Percentiles rank a stretch among this genome's conserved stretches.
These are phyloP conservation scores for Globisporangium paddicum DNA, from an alignment of 352 stramenopile genomes.

Conservation along the genomic window DNA sequence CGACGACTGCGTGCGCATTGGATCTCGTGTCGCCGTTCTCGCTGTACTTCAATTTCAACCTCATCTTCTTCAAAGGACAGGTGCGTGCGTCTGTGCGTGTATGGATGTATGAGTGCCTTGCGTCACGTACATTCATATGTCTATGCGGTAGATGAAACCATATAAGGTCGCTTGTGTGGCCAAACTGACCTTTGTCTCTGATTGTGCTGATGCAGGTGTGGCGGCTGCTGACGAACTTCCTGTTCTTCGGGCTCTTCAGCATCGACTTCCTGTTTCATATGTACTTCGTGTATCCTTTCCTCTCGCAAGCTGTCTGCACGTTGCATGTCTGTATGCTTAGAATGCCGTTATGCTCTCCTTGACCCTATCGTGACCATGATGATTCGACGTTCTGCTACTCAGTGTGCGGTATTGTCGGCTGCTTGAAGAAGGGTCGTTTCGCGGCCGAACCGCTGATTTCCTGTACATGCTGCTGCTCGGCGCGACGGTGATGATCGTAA, in stretches of 20 bases:
- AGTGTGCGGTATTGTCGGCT: constrained; percentile 94
- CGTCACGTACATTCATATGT: background rate
- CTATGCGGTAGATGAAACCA: background rate
- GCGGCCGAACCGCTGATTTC: constrained; percentile 95
- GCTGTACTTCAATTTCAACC: constrained; percentile 93
- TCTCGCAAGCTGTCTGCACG: constrained; percentile 10
- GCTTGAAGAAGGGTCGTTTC: constrained; percentile 98
- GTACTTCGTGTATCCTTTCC: constrained; percentile 95
- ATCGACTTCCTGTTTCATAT: constrained; percentile 99
- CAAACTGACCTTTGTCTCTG: background rate
- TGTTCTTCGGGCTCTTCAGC: constrained; percentile 99
- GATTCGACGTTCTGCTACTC: background rate
- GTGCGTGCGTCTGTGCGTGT: constrained; percentile 28
- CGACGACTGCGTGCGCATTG: constrained; percentile 94
- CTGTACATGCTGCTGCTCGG: constrained; percentile 98
- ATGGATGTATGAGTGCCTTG: background rate
- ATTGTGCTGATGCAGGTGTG: constrained; percentile 66
- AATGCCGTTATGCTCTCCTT: background rate
- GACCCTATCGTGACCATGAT: background rate
- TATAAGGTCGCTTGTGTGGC: background rate
- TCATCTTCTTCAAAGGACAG: constrained; percentile 98
- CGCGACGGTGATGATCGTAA: constrained; percentile 91
- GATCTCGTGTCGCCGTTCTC: constrained; percentile 97
- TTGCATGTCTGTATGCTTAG: constrained; percentile 1
- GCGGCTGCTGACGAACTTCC: constrained; percentile 97